Base-by-base conservation (phyloP, 2,329 filamentous ascomycete species). In the Lojkania enalia region DNA sequence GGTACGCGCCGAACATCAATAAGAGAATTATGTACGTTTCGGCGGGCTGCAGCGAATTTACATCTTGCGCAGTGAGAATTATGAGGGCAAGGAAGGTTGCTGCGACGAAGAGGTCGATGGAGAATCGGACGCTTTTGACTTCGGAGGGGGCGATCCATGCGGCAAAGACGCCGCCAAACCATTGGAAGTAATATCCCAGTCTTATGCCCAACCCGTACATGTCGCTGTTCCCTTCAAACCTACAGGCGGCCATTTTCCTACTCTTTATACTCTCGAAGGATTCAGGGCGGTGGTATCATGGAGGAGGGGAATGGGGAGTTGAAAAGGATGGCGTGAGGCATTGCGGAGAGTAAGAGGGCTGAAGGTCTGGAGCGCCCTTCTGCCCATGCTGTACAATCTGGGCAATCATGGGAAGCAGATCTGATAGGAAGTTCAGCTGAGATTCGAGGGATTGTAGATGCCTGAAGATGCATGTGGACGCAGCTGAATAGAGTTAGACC, bases 201-300 rank as follows among this genome's bases (percentile, higher is more conserved):
- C 64, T 56, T 27, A 68, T 66, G 1, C 64, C 64, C 14, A 66
- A 54, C 1, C 64, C 64, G 40, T 67, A 68, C 36, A 63, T 58
- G 35, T 67, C 63, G 19, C 50, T 44, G 35, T 63, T 62, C 1
- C 62, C 64, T 11, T 40, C 15, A 32, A 65, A 58, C 12, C 35
- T 41, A 35, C 54, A 57, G 13, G 49, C 48, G 5, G 45, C 50
- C 55, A 59, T 57, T 21, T 18, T 43, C 9, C 30, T 33, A 12
- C 11, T 6, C 30, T 9, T 33, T 12, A 12, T 33, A 11, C 21
- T 9, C 7, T 33, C 14, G 30, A 12, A 6, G 29, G 15, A 35
- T 20, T 27, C n/a, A n/a, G n/a, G n/a, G n/a, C n/a, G n/a, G n/a
- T n/a, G n/a, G n/a, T n/a, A n/a, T n/a, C n/a, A n/a, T 27, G 23